These are phyloP conservation scores for Xylariaceae sp. DNA, from an alignment of 2,329 filamentous ascomycete genomes.

Conservation along the genomic window DNA sequence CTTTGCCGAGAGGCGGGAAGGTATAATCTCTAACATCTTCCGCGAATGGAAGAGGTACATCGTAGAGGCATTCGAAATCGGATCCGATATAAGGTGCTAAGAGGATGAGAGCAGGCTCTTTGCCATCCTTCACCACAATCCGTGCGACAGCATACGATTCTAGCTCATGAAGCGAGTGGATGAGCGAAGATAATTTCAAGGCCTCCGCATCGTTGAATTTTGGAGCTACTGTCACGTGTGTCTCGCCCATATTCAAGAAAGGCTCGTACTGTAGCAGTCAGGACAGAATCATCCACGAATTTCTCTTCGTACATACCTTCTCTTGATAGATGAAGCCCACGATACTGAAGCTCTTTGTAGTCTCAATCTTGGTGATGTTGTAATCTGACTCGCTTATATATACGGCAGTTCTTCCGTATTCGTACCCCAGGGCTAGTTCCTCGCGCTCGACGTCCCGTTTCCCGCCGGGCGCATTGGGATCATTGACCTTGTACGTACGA, in stretches of 20 bases:
- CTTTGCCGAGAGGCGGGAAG: conserved; percentile 83
- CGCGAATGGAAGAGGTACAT: conserved; percentile 85
- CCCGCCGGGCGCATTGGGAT: conserved; percentile 68
- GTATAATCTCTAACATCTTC: conserved; percentile 89
- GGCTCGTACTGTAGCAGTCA: conserved; percentile 62
- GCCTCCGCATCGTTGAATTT: conserved; percentile 76
- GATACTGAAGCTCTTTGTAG: conserved; percentile 69
- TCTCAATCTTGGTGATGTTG: conserved; percentile 84
- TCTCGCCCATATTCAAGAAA: conserved; percentile 79
- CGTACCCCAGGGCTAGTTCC: conserved; percentile 85
- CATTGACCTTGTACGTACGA: conserved; percentile 76
- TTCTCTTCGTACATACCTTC: conserved; percentile 55
- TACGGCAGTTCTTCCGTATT: conserved; percentile 89
- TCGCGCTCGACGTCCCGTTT: conserved; percentile 80
- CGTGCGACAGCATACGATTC: conserved; percentile 83
- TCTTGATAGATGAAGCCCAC: conserved; percentile 77
- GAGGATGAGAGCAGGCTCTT: conserved; percentile 70
- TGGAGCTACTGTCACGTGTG: conserved; percentile 71
- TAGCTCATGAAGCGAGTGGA: conserved; percentile 80
- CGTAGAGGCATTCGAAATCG: conserved; percentile 80
- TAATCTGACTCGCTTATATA: conserved; percentile 82
- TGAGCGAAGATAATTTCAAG: conserved; percentile 81
- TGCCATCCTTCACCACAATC: conserved; percentile 78
- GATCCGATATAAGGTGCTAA: conserved; percentile 75
- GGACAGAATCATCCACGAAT: conserved; percentile 4